Base-by-base conservation (phyloP, 2,329 filamentous ascomycete genomes). In the Ilyonectria destructans region DNA sequence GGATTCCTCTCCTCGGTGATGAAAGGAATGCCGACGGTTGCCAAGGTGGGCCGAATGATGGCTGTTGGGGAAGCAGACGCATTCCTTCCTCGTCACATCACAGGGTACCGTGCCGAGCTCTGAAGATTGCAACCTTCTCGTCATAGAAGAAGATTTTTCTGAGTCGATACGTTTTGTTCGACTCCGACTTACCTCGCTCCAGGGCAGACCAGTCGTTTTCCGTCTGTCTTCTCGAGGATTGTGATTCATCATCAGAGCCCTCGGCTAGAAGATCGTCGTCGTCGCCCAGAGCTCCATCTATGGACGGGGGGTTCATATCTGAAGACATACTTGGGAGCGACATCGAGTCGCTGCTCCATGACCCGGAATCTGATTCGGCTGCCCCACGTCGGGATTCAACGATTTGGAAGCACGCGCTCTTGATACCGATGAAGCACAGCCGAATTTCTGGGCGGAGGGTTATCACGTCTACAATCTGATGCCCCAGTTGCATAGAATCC, bases 401-500 rank as follows among this genome's bases (percentile, higher is more conserved):
- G 8, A 70, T 51, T 49, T 70, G 48, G 31, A 62, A 70, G 17
- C 62, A 64, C 21, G 19, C n/a, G 33, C 46, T 56, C 51, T 56
- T 55, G n/a, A 70, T 61, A n/a, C 58, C 65, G 5, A 70, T 49
- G 37, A 59, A 68, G 31, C 65, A 60, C 19, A 70, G 31, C 43
- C 48, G 48, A 19, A 63, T 60, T 43, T 70, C 65, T 6, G 65
- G 68, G 45, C 65, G 65, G 51, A 70, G 58, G 45, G 65, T 56
- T 48, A 70, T 70, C 54, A 65, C 62, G 23, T 70, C 68, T 52
- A 70, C 65, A 33, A 70, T 65, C 49, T 70, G 65, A 37, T 61
- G 59, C 5, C 43, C 65, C 31, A 65, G 51, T 26, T 70, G 57
- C 13, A 29, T 40, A 29, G 49, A 33, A 23, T 62, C 54, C 26